phyloP scores from a whole-genome alignment of 257 asterid genomes.

The Misopates orontium region DNA sequence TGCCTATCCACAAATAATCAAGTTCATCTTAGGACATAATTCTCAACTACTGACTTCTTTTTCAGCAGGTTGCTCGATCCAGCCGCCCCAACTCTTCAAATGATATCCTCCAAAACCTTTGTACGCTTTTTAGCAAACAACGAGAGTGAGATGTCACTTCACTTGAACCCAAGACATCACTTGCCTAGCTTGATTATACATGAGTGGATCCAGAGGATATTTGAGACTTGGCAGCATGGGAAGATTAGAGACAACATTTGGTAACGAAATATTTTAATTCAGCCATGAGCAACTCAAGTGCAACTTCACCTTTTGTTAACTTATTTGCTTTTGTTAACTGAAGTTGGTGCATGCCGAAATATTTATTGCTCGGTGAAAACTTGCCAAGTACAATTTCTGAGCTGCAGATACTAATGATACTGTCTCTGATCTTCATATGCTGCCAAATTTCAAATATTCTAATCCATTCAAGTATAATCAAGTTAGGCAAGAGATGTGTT shows the following conservation, averaged over 20 bases:
- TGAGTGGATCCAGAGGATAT: conserved; percentile 54
- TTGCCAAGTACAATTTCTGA: conserved; percentile 50
- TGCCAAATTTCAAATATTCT: conserved; percentile 65
- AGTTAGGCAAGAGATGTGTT: conserved; percentile 57
- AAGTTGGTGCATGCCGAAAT: too few species aligned
- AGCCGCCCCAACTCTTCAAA: conserved; percentile 56
- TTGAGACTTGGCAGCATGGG: conserved; percentile 67
- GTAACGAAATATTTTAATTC: too few species aligned
- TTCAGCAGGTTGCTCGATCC: conserved; percentile 50
- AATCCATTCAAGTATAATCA: too few species aligned
- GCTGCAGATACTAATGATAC: conserved; percentile 42
- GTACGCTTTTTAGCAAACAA: conserved; percentile 31
- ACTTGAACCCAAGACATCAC: conserved; percentile 57
- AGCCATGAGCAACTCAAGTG: too few species aligned
- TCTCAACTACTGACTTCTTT: conserved; percentile 48
- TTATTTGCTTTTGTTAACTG: too few species aligned
- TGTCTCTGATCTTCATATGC: conserved; percentile 47
- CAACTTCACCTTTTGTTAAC: too few species aligned
- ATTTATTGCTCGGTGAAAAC: conserved; percentile 51
- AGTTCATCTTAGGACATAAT: conserved; percentile 93
- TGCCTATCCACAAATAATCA: conserved; percentile 89
- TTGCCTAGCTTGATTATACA: conserved; percentile 54
- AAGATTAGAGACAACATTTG: too few species aligned
- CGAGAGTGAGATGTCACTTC: conserved; percentile 59
- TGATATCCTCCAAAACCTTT: too few species aligned